Evolutionary conservation across 2,329 filamentous ascomycete species (phyloP), one percentile per base, ranked within the genome.

Genomic region (Clarireedia homoeocarpa): DNA sequence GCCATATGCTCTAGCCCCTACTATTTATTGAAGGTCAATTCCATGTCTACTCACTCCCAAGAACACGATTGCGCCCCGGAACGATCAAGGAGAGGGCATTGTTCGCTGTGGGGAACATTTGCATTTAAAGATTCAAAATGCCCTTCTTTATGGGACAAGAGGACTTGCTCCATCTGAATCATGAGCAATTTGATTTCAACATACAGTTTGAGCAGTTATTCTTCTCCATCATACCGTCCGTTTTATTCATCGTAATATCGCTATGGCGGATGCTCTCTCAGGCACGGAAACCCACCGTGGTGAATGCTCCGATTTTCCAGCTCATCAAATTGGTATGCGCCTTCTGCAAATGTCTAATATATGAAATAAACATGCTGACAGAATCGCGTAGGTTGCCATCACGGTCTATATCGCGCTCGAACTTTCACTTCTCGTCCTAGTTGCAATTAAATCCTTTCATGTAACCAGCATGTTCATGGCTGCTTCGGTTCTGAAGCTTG

Each of bases 151-250:
- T 27, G 23, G 59, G 58, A 42, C 51, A 56, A 26, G 55, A 52
- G 14, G 44, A 66, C 17, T 57, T 72, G 0, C 59, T 70, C 57
- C 63, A 64, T n/a, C 52, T 70, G 20, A 65, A 71, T 50, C 63
- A 65, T 9, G 63, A 67, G 48, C 61, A 53, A 27, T 61, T 61
- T 26, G 67, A 70, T 55, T 70, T 70, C 51, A 69, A 62, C 42
- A 12, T 70, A 26, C 62, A 67, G 50, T 70, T 70, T 51, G 68
- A 70, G 58, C 51, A 72, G 55, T 48, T 70, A 15, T 70, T 69
- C 54, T 68, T 70, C 58, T 67, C 67, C 1, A 63, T 71, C 9
- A 55, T 71, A 23, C 68, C 67, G 2, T 65, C 64, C 7, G 51
- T 58, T 15, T 54, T 71, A 26, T 67, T 70, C 56, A 68, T 69